Evolutionary conservation across 1,284 basidiomycete genomes (phyloP).

Genomic region (Heterobasidion irregulare): DNA sequence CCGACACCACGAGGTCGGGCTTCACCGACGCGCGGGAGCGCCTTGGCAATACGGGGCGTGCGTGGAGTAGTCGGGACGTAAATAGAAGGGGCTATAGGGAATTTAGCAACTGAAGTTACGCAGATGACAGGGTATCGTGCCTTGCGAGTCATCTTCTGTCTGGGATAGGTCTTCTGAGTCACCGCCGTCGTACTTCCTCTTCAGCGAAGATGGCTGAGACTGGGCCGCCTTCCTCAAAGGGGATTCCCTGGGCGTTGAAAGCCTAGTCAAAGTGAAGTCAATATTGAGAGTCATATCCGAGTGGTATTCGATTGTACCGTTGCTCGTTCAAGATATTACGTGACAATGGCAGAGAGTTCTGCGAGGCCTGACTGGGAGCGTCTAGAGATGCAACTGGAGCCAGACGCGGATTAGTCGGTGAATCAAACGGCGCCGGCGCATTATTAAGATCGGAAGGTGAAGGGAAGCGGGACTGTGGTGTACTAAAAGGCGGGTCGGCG

Average conservation of each 20-base stretch:
- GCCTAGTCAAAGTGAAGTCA: no score
- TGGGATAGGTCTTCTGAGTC: conserved; percentile 6
- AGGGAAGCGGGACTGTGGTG: no score
- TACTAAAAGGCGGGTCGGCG: no score
- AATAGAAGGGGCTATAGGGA: no score
- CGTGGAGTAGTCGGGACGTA: not conserved
- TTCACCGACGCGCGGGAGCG: not conserved
- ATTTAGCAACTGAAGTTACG: no score
- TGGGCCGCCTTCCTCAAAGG: not conserved
- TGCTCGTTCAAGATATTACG: not conserved
- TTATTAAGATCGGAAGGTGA: no score
- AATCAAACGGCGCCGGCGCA: no score
- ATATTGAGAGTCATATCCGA: not conserved
- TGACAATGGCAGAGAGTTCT: not conserved
- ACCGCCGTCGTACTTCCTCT: not conserved
- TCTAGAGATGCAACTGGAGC: not conserved
- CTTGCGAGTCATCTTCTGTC: conserved; percentile 13
- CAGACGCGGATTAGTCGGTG: no score
- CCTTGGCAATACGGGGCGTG: not conserved
- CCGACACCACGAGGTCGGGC: not conserved
- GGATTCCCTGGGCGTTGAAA: not conserved
- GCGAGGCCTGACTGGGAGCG: no score
- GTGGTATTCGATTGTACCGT: not conserved
- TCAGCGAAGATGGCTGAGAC: not conserved
- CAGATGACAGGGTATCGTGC: not conserved